Conservation (phyloP, 192 early-diverging fungal species). For the Chytriomyces hyalinus region DNA sequence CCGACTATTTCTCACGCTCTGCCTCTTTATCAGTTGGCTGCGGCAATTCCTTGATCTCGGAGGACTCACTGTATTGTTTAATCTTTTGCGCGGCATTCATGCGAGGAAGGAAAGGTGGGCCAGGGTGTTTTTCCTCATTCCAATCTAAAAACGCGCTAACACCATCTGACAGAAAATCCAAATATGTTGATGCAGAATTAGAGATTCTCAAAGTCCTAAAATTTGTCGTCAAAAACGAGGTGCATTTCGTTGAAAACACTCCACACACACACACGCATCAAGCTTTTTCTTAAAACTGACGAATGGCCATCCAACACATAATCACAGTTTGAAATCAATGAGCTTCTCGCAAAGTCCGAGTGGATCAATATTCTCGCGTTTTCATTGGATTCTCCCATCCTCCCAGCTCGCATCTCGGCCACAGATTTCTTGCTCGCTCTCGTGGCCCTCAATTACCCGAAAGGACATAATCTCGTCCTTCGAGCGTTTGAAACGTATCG, state of each 20-base stretch:
- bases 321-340: conserved; percentile 43
- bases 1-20: neutral
- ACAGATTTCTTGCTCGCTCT: conserved; percentile 52
- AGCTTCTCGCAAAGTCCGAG: conserved; percentile 40
- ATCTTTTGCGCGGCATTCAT: conserved; percentile 44
- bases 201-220: conserved; percentile 53
- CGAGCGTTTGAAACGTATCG: conserved; percentile 48
- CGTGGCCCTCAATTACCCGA: conserved; percentile 49
- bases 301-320: neutral
- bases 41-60: conserved; percentile 48
- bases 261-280: neutral
- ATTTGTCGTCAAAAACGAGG: conserved; percentile 47
- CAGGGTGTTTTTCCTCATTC: neutral
- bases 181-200: conserved; percentile 51
- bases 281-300: neutral
- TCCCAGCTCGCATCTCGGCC: conserved; percentile 42
- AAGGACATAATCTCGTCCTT: conserved; percentile 53
- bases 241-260: conserved; percentile 26
- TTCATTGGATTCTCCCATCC: conserved; percentile 52
- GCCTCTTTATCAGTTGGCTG: conserved; percentile 43
- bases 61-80: conserved; percentile 45
- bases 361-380: conserved; percentile 47
- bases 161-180: conserved; percentile 38
- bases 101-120: conserved; percentile 45
- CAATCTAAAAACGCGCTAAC: neutral